phyloP scores from a whole-genome alignment of 306 rosid species.

The Bauhinia variegata region DNA sequence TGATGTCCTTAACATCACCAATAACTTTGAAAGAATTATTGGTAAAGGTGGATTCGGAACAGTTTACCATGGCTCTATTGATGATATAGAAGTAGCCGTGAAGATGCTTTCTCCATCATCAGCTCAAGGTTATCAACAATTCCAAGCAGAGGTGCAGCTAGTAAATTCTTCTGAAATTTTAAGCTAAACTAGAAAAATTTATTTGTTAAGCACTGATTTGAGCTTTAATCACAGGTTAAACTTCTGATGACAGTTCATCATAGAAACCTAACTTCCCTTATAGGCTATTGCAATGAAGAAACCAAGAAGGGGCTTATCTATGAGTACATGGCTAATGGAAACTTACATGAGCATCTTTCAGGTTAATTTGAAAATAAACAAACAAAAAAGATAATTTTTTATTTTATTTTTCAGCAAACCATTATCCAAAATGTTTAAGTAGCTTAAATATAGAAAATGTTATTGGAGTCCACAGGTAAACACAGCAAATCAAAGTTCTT shows the following conservation, averaged over 20 bases:
- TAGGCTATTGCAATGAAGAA: not conserved
- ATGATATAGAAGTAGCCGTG: conserved; percentile 1
- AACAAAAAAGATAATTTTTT: too few relatives aligned
- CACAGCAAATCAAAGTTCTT: too few relatives aligned
- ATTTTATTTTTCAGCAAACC: too few relatives aligned
- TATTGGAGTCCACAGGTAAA: too few relatives aligned
- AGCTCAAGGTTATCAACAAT: too few relatives aligned
- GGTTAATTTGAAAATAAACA: not conserved
- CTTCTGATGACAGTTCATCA: conserved; percentile 9
- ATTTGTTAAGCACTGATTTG: too few relatives aligned
- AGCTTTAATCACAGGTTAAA: not conserved
- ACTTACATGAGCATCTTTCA: conserved; percentile 5
- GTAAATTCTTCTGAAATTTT: too few relatives aligned
- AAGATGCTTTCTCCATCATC: too few relatives aligned
- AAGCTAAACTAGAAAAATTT: too few relatives aligned
- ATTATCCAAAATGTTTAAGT: not conserved
- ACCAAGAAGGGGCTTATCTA: conserved; percentile 8
- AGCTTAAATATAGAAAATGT: too few relatives aligned
- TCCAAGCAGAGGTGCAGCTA: too few relatives aligned
- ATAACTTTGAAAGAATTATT: conserved; percentile 40
- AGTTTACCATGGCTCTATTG: conserved; percentile 45
- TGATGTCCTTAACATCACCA: conserved; percentile 44
- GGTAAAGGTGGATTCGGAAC: conserved; percentile 58
- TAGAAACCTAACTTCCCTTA: not conserved
- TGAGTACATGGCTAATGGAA: conserved; percentile 7